Conservation (phyloP, 192 early-diverging fungal genomes). For the Gryganskiella cystojenkinii region DNA sequence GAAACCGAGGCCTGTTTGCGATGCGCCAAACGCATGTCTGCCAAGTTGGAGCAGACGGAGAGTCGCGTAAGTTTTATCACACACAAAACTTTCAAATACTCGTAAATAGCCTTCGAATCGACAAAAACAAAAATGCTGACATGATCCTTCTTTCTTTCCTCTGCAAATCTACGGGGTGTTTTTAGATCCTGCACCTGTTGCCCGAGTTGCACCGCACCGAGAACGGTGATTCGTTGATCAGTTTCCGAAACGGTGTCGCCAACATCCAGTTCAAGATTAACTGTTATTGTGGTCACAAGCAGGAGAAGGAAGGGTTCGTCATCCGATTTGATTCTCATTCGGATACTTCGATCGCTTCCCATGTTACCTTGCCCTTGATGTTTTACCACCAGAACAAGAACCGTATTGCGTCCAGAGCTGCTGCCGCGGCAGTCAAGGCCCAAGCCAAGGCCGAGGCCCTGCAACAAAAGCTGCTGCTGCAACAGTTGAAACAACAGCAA, state of each 20-base stretch:
- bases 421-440: constrained; percentile 31
- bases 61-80: constrained; percentile 35
- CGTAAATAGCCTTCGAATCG: neutral
- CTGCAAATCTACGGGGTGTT: too few species aligned
- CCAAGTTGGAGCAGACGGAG: constrained; percentile 41
- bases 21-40: constrained; percentile 46
- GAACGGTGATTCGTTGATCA: constrained; percentile 39
- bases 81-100: neutral
- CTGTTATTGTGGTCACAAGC: constrained; percentile 49
- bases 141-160: neutral
- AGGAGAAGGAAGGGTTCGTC: constrained; percentile 45
- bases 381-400: constrained; percentile 55
- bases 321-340: constrained; percentile 40
- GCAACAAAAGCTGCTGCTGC: constrained; percentile 9
- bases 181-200: constrained; percentile 41
- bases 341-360: constrained; percentile 24
- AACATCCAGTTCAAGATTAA: constrained; percentile 51
- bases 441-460: constrained; percentile 34
- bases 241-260: constrained; percentile 40
- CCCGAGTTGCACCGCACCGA: constrained; percentile 40
- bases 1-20: constrained; percentile 44
- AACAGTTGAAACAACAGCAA: neutral
- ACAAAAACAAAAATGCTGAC: neutral
- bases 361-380: constrained; percentile 38
- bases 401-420: constrained; percentile 30